Conservation (phyloP, 2,329 filamentous ascomycete species). For the Periconia sp. region DNA sequence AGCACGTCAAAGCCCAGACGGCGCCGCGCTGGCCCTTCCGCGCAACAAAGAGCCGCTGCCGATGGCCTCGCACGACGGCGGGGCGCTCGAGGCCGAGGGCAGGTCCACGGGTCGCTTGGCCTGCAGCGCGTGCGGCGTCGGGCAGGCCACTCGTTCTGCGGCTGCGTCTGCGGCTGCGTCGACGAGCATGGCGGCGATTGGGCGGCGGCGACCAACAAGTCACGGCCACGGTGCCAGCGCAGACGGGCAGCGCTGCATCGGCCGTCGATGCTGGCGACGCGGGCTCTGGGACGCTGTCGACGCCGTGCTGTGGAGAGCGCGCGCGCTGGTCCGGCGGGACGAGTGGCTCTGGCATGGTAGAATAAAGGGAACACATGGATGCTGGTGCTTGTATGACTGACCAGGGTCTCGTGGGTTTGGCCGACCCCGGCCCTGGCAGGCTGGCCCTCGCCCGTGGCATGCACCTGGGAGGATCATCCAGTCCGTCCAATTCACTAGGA, state of each 20-base stretch:
- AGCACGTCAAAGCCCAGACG: too few relatives aligned
- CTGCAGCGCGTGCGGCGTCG: slow-evolving; percentile 6
- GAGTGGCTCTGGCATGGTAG: slow-evolving; percentile 8
- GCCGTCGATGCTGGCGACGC: too few relatives aligned
- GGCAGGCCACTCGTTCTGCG: slow-evolving; percentile 4
- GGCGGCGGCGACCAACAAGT: background rate
- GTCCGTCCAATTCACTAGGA: slow-evolving; percentile 8
- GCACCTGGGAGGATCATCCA: slow-evolving; percentile 10
- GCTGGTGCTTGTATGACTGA: background rate
- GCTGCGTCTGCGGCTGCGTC: too few relatives aligned
- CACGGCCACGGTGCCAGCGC: background rate
- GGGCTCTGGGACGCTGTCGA: too few relatives aligned
- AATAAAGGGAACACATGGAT: too few relatives aligned
- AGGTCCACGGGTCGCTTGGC: slow-evolving; percentile 2
- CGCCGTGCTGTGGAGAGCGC: too few relatives aligned
- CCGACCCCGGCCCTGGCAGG: slow-evolving; percentile 10
- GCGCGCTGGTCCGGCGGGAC: background rate
- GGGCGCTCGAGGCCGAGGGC: too few relatives aligned
- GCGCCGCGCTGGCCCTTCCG: too few relatives aligned
- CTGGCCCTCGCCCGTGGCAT: slow-evolving; percentile 4
- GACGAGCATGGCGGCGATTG: too few relatives aligned
- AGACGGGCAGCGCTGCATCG: too few relatives aligned
- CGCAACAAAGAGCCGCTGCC: too few relatives aligned
- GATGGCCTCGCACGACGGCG: too few relatives aligned
- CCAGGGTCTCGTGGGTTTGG: background rate